Evolutionary conservation across 2,329 filamentous ascomycete genomes (phyloP).

Genomic region (Fusarium odoratissimum): DNA sequence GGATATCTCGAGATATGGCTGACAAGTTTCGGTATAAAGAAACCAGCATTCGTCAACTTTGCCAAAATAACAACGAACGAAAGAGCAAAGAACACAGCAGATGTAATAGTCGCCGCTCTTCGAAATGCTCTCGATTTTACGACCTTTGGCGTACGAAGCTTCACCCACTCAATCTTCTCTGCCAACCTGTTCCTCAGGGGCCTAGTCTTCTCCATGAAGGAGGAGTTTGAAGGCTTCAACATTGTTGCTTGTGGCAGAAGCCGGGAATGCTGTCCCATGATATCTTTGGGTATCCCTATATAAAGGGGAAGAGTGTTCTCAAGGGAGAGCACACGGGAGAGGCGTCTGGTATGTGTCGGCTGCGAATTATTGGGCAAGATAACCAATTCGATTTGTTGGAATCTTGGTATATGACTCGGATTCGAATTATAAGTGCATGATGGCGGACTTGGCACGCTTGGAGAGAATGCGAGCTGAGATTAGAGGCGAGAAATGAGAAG

Average conservation of each 20-base stretch:
- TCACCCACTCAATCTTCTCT: constrained; percentile 15
- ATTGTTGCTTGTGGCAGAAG: constrained; percentile 19
- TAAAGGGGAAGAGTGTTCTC: background rate
- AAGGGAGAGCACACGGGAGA: constrained; percentile 19
- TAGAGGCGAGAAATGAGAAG: background rate
- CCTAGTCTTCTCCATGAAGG: constrained; percentile 20
- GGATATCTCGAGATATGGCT: constrained; percentile 32
- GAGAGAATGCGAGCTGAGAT: background rate
- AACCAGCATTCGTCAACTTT: constrained; percentile 32
- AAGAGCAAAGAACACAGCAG: constrained; percentile 19
- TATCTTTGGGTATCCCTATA: background rate
- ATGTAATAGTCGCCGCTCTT: constrained; percentile 15
- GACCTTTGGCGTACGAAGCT: constrained; percentile 10
- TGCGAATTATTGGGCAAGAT: constrained; percentile 1
- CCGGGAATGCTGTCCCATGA: background rate
- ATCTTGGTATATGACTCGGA: constrained; percentile 9
- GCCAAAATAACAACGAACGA: constrained; percentile 29
- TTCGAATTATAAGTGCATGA: background rate
- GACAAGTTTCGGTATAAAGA: constrained; percentile 32
- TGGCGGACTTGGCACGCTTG: background rate
- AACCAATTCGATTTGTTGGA: background rate
- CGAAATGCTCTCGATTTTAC: constrained; percentile 38
- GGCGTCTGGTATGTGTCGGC: constrained; percentile 23
- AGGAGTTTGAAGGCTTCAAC: constrained; percentile 22
- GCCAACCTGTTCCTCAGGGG: constrained; percentile 16